Evolutionary conservation across 768 basidiomycete species (phyloP), one percentile per base, ranked within the genome.

Genomic region (Mycena chlorophos): DNA sequence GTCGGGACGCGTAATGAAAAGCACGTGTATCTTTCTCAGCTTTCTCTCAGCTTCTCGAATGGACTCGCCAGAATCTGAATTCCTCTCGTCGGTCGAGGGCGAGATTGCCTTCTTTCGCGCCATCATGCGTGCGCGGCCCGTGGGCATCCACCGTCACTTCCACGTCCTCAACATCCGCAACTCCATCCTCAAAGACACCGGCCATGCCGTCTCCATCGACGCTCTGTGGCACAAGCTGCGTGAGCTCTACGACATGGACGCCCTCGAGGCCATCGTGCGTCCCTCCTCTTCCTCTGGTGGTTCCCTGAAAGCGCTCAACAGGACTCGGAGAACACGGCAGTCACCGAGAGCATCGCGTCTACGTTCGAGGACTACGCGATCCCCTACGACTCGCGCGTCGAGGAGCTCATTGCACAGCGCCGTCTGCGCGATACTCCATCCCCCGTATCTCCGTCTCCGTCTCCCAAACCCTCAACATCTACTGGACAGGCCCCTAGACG

Each of bases 91-190:
- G 5, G 81, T 91, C 51, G 84, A 87, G 62, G 92, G 92, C 37
- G 92, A 94, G 69, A 89, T 92, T 45, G 79, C 88, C 8, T 88
- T 94, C 71, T 93, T 94, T 68, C 83, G 88, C 48, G 87, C 89
- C 5, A 75, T 92, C 50, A 89, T 89, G 81, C 85, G 85, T 42
- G 82, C 89, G 17, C 79, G 92, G 52, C 92, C 92, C 0, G 83
- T 94, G 51, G 92, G 92, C 40, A 84, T 88, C 28, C 87, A 94
- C 70, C 85, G 85, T 26, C 83, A 91, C 72, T 92, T 93, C 71
- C 88, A 93, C 66, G 75, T 89, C 67, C 75, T 94, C 53, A 80
- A 83, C 55, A 87, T 94, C 47, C 84, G 85, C 54, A 85, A 81
- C 63, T 75, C 81, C 43, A 90, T 94, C 57, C 73, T 79, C 64